These are phyloP conservation scores for Cercospora berteroae DNA, from an alignment of 2,329 filamentous ascomycete species.

Conservation along the genomic window DNA sequence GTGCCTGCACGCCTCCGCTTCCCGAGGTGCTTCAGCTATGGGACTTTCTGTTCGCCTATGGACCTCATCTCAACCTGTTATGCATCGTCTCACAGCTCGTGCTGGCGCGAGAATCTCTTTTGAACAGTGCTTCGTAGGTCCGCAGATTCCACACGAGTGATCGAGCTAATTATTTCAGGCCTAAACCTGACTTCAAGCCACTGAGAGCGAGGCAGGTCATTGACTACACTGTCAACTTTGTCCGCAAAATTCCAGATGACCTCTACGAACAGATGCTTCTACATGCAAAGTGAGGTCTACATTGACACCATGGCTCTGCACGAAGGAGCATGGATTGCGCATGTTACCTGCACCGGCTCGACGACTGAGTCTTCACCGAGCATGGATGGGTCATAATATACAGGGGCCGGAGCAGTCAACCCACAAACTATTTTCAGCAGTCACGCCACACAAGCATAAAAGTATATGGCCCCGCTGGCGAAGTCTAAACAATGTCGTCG, in stretches of 20 bases:
- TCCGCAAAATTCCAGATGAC: conserved; percentile 85
- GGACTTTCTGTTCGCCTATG: conserved; percentile 97
- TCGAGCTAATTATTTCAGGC: conserved; percentile 54
- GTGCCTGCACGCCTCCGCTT: conserved; percentile 90
- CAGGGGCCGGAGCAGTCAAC: background rate
- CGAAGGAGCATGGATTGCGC: too few species aligned
- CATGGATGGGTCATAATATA: background rate
- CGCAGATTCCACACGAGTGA: too few species aligned
- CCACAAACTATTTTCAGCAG: background rate
- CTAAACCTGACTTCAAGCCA: conserved; percentile 60
- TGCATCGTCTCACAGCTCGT: conserved; percentile 96
- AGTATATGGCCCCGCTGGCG: background rate
- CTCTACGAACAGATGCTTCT: conserved; percentile 85
- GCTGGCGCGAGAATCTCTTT: conserved; percentile 77
- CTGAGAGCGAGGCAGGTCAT: conserved; percentile 36
- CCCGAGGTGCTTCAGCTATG: conserved; percentile 90
- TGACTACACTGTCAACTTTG: conserved; percentile 74
- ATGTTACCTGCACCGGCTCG: too few species aligned
- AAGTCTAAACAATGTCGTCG: background rate
- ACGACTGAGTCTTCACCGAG: background rate
- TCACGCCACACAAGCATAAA: background rate
- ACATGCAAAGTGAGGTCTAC: conserved; percentile 67
- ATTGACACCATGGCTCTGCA: too few species aligned
- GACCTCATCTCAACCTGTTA: conserved; percentile 88
- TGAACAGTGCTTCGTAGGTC: conserved; percentile 76